Evolutionary conservation across 2,329 filamentous ascomycete genomes (phyloP), one percentile per base, ranked within the genome.

Genomic region (Aspergillus latus): DNA sequence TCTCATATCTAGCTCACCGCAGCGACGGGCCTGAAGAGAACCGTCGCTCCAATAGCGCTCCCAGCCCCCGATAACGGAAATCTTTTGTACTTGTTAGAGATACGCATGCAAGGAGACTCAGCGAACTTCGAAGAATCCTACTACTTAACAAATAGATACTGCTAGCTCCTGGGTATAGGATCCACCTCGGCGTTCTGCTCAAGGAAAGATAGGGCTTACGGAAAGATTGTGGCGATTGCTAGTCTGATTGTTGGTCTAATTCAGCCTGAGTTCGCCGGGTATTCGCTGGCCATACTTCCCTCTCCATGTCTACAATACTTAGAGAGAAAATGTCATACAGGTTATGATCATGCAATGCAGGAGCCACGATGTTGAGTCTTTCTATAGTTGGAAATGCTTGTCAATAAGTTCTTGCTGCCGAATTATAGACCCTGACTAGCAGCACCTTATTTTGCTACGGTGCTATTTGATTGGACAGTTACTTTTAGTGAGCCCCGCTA

Each of bases 21-120:
- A 30, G 36, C n/a, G 2, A 13, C 45, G 32, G n/a, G 26, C n/a
- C 26, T 40, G 43, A 28, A n/a, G 34, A 21, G 5, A 9, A 5
- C 34, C 16, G 28, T 15, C 50, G 40, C 16, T 37, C 43, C 26
- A 36, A 49, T 49, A 16, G 34, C 29, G 26, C 29, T 36, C 42
- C 28, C 43, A 44, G 50, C 32, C 6, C 16, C 47, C 13, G 29
- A 36, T 21, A 29, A 9, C 29, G 30, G 42, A 15, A 34, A 28
- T 21, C 37, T 52, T 54, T 40, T n/a, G 15, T 21, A 16, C 34
- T 30, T 47, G 52, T 13, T 39, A 49, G 45, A 52, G 49, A 56
- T 46, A 32, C 15, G 11, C 42, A 59, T 59, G 59, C 57, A 59
- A 59, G 59, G 57, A 55, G 57, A 48, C 44, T 61, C 46, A 61